Evolutionary conservation across 176 grass and related monocot species (phyloP), one percentile per base, ranked within the genome.

Genomic region (Oryza australiensis): DNA sequence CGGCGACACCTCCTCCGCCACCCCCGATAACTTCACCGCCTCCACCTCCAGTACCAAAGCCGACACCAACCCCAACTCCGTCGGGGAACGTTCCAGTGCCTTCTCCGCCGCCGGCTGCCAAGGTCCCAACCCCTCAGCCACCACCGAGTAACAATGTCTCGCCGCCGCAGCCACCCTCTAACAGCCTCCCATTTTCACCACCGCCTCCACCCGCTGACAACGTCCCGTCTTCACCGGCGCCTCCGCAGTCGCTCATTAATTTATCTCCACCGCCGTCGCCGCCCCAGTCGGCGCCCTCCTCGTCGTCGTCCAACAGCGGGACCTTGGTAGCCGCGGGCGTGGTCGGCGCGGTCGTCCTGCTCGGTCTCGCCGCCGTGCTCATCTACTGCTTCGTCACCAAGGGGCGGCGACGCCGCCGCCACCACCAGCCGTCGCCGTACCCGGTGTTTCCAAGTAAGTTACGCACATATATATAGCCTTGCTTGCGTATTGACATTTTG

Each of bases 311-410:
- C 1, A 9, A 2, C 27, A 42, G 26, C 26, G 26, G 43, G 48
- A 13, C 46, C 38, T 68, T 26, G 23, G 8, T 94, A 27, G 80
- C 74, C 24, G 82, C 68, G 14, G 90, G 90, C 26, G 76, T 86
- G 64, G 88, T 83, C 3, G 88, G 23, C 0, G 69, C 66, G 0
- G 90, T 93, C 7, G 26, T 87, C 13, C 7, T 87, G 14, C 48
- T 88, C 11, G 78, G 81, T 2, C 79, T 97, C 42, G 34, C 73
- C 1, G 92, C 62, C 60, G 30, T 75, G 2, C 75, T 85, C 12
- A 37, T 90, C 12, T 87, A 78, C 75, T 86, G 62, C 83, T 65
- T 75, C 62, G 26, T n/a, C 1, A 59, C 26, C 30, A 92, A 14
- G 83, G 71, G 72, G 26, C 64, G 70, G 7, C 72, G 80, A 11